Evolutionary conservation across 2,329 filamentous ascomycete species (phyloP), one percentile per base, ranked within the genome.

Genomic region (Fusarium proliferatum): DNA sequence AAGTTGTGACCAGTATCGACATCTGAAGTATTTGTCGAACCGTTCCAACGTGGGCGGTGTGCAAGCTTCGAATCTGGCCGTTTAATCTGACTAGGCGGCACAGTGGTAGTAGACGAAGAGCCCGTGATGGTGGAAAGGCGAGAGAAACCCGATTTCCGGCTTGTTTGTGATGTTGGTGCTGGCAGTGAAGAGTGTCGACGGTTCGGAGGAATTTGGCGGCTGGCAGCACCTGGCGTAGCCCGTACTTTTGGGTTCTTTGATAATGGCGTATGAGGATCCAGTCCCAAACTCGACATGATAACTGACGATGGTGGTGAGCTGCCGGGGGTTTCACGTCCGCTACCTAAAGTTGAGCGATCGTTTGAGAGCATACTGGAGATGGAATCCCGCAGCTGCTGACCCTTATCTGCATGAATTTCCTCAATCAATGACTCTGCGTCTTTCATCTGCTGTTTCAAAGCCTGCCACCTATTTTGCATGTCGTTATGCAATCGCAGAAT

Each of bases 341-440:
- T 96, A 70, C 88, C 91, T 15, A 89, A 84, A 5, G 91, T 89
- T 4, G 93, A 95, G 59, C 90, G 88, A 79, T 97, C 94, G 74
- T 93, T 93, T 4, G 94, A 97, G 7, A 97, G 86, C 82, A 98
- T 94, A 76, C 94, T 98, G 1, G 95, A 98, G 64, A 98, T 92
- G 0, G 96, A 98, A 81, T 98, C 96, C 52, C 96, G 90, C 55
- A 98, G 86, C 76, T 96, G 93, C 79, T 95, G 93, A 59, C 89
- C 91, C 72, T 88, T 88, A 58, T 90, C 88, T 12, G 84, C 82
- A 56, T 92, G 88, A 5, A 95, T 85, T 60, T 97, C 94, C 64
- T 96, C 94, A 38, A 98, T 81, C 21, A 89, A 84, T 11, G 87
- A 79, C 80, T 97, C 94, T 84, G 96, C 91, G 9, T 95, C 92